These are phyloP conservation scores for Coleophoma crateriformis DNA, from an alignment of 2,329 filamentous ascomycete genomes.

Conservation along the genomic window DNA sequence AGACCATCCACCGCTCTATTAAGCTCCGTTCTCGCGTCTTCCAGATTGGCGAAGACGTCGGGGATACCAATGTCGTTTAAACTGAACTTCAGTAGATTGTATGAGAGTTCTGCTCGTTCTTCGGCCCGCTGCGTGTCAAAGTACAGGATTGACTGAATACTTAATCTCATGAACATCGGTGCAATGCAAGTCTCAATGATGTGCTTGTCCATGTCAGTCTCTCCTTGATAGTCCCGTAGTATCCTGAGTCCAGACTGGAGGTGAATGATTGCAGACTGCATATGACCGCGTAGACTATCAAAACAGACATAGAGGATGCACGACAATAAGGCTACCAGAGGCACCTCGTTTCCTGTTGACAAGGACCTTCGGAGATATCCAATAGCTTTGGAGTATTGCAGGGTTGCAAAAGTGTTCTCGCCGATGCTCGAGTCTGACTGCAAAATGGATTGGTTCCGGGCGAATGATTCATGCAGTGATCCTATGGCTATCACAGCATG, in stretches of 20 bases:
- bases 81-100: conserved; percentile 5
- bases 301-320: conserved; percentile 25
- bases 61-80: conserved; percentile 4
- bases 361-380: conserved; percentile 17
- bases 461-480: conserved; percentile 22
- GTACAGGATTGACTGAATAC: conserved; percentile 4
- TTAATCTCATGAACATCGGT: conserved; percentile 4
- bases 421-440: not conserved
- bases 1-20: conserved; percentile 1
- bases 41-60: conserved; percentile 7
- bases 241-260: conserved; percentile 19
- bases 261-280: conserved; percentile 22
- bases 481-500: conserved; percentile 24
- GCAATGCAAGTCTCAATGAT: conserved; percentile 1
- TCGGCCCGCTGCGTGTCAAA: conserved; percentile 1
- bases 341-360: conserved; percentile 12
- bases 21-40: conserved; percentile 5
- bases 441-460: conserved; percentile 4
- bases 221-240: conserved; percentile 1
- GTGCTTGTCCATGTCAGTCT: not conserved
- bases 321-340: conserved; percentile 19
- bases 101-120: not conserved
- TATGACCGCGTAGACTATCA: conserved; percentile 21
- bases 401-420: conserved; percentile 13
- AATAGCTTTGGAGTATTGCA: conserved; percentile 25